Evolutionary conservation across 257 asterid species (phyloP).

Genomic region (Coffea eugenioides): DNA sequence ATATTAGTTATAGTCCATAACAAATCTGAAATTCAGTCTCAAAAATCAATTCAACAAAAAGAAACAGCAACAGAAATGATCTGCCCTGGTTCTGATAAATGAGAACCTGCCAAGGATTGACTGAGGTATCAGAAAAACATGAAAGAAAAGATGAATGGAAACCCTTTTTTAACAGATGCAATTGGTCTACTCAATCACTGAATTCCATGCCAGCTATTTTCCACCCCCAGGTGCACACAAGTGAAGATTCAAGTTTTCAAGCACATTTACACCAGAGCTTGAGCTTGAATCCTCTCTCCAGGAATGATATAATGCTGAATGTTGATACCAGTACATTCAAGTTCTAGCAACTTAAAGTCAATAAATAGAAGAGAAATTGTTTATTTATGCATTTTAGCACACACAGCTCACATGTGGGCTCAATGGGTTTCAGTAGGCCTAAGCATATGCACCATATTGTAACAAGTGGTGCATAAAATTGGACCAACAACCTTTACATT

Average conservation of each 20-base stretch:
- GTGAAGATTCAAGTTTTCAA: neutral
- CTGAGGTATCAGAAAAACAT: too few relatives aligned
- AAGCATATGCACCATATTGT: too few relatives aligned
- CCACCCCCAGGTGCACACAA: too few relatives aligned
- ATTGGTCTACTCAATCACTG: neutral
- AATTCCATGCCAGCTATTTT: too few relatives aligned
- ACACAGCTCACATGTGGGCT: too few relatives aligned
- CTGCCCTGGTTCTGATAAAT: too few relatives aligned
- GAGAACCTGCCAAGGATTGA: too few relatives aligned
- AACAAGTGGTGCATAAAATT: too few relatives aligned
- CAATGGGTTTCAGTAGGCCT: too few relatives aligned
- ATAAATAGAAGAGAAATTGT: neutral
- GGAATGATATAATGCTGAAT: neutral
- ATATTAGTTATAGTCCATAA: neutral
- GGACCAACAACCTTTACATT: too few relatives aligned
- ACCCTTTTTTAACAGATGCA: neutral
- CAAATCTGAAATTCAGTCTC: neutral
- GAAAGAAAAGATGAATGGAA: neutral
- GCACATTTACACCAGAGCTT: neutral
- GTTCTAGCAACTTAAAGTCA: too few relatives aligned
- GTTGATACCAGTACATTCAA: neutral
- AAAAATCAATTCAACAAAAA: slow-evolving; percentile 5
- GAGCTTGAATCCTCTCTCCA: neutral
- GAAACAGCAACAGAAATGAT: neutral
- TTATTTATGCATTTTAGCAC: too few relatives aligned